Percentiles rank a stretch among this genome's conserved stretches.
These are phyloP conservation scores for Basipetospora chlamydospora DNA, from an alignment of 2,329 filamentous ascomycete species.

Conservation along the genomic window DNA sequence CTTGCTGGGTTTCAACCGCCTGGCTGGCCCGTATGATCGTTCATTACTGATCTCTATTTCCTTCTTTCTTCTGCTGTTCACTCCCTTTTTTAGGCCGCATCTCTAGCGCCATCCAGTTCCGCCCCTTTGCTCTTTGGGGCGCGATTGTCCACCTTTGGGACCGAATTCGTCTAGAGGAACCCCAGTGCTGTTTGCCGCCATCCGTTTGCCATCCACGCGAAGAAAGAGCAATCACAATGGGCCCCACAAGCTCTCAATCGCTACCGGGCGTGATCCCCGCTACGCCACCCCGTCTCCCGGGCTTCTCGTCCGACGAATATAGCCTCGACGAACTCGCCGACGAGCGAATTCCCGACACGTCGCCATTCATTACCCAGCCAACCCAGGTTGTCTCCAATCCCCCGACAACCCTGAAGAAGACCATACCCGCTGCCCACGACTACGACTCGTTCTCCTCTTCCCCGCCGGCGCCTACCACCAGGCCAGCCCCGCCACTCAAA, in stretches of 20 bases:
- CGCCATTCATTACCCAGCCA: conserved; percentile 27
- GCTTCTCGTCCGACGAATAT: conserved; percentile 9
- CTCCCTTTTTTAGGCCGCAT: no score
- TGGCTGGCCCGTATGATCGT: no score
- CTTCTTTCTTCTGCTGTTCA: no score
- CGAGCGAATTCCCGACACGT: conserved; percentile 31
- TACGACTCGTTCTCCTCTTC: conserved; percentile 24
- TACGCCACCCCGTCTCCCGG: conserved; percentile 1
- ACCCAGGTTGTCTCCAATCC: conserved; percentile 26
- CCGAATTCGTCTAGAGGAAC: no score
- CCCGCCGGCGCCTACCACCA: conserved; percentile 46
- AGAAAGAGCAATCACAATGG: conserved; percentile 4
- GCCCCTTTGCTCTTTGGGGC: no score
- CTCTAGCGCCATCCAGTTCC: no score
- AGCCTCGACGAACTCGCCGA: conserved; percentile 30
- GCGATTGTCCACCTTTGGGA: no score
- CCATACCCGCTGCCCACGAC: conserved; percentile 8
- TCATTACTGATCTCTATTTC: no score
- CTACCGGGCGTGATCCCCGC: conserved; percentile 1
- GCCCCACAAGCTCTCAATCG: neutral
- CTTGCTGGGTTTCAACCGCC: no score
- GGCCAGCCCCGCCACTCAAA: conserved; percentile 33
- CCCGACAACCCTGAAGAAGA: conserved; percentile 1
- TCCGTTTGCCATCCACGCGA: no score
- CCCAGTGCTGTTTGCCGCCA: no score